phyloP scores from a whole-genome alignment of 2,329 filamentous ascomycete genomes.

The Penicillium glabrum region DNA sequence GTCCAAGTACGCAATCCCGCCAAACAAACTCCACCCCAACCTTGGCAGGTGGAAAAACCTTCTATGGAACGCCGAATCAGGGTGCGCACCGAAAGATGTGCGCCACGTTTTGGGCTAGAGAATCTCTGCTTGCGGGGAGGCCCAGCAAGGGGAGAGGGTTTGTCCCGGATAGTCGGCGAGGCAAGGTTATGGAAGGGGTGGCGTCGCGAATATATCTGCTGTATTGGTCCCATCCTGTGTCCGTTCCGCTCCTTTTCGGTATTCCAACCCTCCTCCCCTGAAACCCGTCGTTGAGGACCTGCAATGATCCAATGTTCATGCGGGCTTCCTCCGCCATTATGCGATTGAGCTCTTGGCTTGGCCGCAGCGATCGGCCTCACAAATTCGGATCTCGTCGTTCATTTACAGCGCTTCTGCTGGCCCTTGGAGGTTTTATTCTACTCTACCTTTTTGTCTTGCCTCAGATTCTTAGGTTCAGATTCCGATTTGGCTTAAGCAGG shows the following conservation, averaged over 20 bases:
- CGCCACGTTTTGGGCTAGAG: background rate
- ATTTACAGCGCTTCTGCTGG: constrained; percentile 1
- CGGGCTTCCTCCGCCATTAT: constrained; percentile 13
- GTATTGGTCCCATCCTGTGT: background rate
- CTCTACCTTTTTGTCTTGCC: constrained; percentile 17
- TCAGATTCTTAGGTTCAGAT: constrained; percentile 17
- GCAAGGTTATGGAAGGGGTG: background rate
- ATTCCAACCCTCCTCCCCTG: background rate
- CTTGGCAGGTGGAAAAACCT: background rate
- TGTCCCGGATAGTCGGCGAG: background rate
- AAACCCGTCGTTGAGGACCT: background rate
- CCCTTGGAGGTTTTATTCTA: constrained; percentile 5
- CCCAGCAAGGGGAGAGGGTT: constrained; percentile 1
- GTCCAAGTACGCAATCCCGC: background rate
- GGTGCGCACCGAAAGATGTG: background rate
- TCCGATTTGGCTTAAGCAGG: constrained; percentile 18
- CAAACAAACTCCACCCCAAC: background rate
- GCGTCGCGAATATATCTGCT: background rate
- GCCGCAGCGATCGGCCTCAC: constrained; percentile 1
- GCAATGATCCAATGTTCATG: constrained; percentile 21
- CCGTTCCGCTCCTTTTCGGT: background rate
- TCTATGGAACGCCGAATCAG: background rate
- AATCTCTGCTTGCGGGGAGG: constrained; percentile 4
- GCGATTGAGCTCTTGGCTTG: constrained; percentile 13
- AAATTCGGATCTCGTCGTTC: background rate